Conservation (phyloP, 2,329 filamentous ascomycete genomes). For the Dactylonectria macrodidyma region DNA sequence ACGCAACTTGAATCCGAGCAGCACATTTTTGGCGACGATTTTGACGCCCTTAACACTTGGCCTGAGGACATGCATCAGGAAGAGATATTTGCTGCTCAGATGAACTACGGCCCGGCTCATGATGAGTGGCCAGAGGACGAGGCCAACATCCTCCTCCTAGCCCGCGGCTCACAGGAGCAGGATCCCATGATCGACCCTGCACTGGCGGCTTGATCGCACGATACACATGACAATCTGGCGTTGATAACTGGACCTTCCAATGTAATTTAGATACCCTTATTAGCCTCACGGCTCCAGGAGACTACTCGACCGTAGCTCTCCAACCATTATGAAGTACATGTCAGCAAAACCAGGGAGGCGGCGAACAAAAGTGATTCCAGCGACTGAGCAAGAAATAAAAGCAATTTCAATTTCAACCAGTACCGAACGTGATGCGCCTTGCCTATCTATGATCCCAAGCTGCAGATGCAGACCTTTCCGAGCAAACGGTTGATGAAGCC, state of each 20-base stretch:
- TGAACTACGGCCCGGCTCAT: conserved; percentile 51
- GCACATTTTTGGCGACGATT: conserved; percentile 40
- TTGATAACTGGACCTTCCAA: conserved; percentile 29
- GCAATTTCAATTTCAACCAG: conserved; percentile 15
- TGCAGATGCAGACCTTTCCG: conserved; percentile 17
- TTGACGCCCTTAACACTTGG: conserved; percentile 42
- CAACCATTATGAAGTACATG: conserved; percentile 33
- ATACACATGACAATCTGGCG: conserved; percentile 20
- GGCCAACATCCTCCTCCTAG: conserved; percentile 59
- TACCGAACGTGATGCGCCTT: conserved; percentile 6
- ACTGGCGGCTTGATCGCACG: conserved; percentile 37
- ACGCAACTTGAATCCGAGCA: conserved; percentile 39
- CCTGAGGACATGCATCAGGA: conserved; percentile 45
- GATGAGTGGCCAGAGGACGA: conserved; percentile 63
- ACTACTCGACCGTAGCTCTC: neutral
- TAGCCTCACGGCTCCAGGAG: conserved; percentile 36
- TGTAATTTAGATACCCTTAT: conserved; percentile 42
- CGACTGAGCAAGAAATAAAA: conserved; percentile 1
- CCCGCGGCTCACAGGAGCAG: conserved; percentile 45
- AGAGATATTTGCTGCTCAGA: conserved; percentile 53
- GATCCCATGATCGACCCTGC: conserved; percentile 53
- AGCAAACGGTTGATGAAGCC: conserved; percentile 8
- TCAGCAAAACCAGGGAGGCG: neutral
- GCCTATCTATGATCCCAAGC: conserved; percentile 39
- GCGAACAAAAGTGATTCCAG: neutral